These are phyloP conservation scores for Cyclostephanos tholiformis DNA, from an alignment of 108 stramenopile species.

Conservation along the genomic window DNA sequence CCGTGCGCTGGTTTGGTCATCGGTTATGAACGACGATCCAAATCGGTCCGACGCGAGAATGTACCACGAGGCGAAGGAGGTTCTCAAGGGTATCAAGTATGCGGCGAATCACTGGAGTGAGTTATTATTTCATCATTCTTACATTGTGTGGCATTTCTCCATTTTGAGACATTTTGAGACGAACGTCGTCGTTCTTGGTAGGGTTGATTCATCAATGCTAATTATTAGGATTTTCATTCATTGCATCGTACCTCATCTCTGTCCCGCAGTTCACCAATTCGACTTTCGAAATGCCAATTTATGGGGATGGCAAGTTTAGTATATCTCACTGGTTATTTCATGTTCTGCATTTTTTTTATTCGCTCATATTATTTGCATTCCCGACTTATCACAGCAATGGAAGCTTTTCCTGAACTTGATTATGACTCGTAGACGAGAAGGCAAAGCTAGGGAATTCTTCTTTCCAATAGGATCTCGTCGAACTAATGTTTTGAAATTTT, in stretches of 20 bases:
- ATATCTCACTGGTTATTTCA: background rate
- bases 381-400: background rate
- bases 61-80: slow-evolving; percentile 58
- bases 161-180: background rate
- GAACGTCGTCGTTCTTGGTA: slow-evolving; percentile 7
- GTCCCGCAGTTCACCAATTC: slow-evolving; percentile 49
- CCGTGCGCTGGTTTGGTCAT: slow-evolving; percentile 60
- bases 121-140: background rate
- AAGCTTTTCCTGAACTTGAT: background rate
- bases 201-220: background rate
- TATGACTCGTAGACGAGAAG: background rate
- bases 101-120: slow-evolving; percentile 66
- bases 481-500: too few relatives aligned
- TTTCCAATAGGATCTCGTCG: too few relatives aligned
- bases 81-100: slow-evolving; percentile 53
- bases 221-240: background rate
- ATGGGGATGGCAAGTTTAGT: slow-evolving; percentile 42
- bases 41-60: slow-evolving; percentile 41
- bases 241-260: background rate
- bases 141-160: background rate
- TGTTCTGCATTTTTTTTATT: background rate
- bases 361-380: background rate
- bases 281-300: slow-evolving; percentile 50
- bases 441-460: too few relatives aligned
- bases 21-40: slow-evolving; percentile 58